Conservation (phyloP, 495 filamentous ascomycete species). For the Monascus purpureus region DNA sequence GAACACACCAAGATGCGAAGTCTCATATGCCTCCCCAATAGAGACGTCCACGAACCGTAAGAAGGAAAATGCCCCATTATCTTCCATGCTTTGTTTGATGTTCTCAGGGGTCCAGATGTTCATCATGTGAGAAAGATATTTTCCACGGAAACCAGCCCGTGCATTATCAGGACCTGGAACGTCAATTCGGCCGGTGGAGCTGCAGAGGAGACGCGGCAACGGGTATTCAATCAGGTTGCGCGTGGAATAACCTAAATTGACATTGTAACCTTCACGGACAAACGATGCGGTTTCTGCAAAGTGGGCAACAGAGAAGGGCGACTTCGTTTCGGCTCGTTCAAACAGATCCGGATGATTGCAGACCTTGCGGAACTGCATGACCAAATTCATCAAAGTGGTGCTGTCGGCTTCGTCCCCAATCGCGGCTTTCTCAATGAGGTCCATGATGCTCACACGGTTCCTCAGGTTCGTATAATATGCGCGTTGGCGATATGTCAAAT, state of each 20-base stretch:
- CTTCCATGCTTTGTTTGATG: conserved; percentile 42
- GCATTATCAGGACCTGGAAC: conserved; percentile 61
- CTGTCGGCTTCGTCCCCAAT: conserved; percentile 89
- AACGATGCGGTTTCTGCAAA: conserved; percentile 95
- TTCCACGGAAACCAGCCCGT: conserved; percentile 60
- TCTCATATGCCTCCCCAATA: conserved; percentile 49
- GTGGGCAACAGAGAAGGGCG: conserved; percentile 65
- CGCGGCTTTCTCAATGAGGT: conserved; percentile 93
- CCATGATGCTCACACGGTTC: conserved; percentile 97
- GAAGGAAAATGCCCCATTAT: conserved; percentile 68
- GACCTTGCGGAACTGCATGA: conserved; percentile 99
- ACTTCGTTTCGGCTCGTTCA: conserved; percentile 81
- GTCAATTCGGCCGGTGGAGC: conserved; percentile 60
- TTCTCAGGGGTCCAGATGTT: conserved; percentile 83
- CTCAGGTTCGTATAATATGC: conserved; percentile 81
- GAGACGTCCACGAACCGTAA: conserved; percentile 75
- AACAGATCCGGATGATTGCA: conserved; percentile 98
- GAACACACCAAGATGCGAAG: conserved; percentile 46
- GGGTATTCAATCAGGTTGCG: conserved; percentile 74
- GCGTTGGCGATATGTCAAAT: conserved; percentile 94
- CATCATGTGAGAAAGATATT: conserved; percentile 61
- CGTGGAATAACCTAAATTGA: conserved; percentile 76
- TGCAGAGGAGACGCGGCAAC: conserved; percentile 65
- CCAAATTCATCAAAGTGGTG: conserved; percentile 93
- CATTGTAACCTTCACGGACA: conserved; percentile 67